Conservation (phyloP, 1,139 yeast genomes). For the Suhomyces choctaworum region DNA sequence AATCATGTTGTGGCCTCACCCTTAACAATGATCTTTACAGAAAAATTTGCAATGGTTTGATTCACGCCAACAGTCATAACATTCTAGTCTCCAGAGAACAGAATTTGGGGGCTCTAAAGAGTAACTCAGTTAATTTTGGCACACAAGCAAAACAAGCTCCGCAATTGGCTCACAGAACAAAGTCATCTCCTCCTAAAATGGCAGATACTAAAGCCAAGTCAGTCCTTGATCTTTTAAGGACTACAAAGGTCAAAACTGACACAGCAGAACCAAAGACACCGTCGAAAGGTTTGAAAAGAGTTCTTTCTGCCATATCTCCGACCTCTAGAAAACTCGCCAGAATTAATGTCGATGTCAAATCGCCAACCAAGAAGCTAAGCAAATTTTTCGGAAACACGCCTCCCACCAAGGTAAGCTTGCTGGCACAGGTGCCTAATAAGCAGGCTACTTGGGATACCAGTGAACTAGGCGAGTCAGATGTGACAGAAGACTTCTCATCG, state of each 20-base stretch:
- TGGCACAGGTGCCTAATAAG: conserved; percentile 13
- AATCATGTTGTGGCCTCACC: conserved; percentile 64
- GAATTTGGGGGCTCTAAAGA: conserved; percentile 25
- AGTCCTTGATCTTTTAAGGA: conserved; percentile 15
- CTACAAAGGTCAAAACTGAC: conserved; percentile 5
- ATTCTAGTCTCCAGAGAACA: conserved; percentile 50
- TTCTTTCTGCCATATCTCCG: conserved; percentile 24
- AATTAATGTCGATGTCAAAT: conserved; percentile 10
- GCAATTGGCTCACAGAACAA: conserved; percentile 4
- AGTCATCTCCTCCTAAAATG: conserved; percentile 1
- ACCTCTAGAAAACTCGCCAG: conserved; percentile 27
- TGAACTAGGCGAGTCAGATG: conserved; percentile 37
- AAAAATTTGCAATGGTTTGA: conserved; percentile 60
- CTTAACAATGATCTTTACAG: conserved; percentile 49
- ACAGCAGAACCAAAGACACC: conserved; percentile 9
- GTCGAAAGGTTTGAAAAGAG: conserved; percentile 7
- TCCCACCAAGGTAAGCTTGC: conserved; percentile 4
- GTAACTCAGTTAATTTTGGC: conserved; percentile 23
- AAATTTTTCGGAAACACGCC: conserved; percentile 20
- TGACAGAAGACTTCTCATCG: conserved; percentile 37
- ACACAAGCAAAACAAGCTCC: too few species aligned
- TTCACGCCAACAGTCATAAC: conserved; percentile 65
- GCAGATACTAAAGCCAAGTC: conserved; percentile 3
- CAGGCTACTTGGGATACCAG: conserved; percentile 21
- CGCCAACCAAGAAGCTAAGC: conserved; percentile 16